These are phyloP conservation scores for Microbotryomycetes sp. DNA, from an alignment of 1,284 basidiomycete genomes.

Conservation along the genomic window DNA sequence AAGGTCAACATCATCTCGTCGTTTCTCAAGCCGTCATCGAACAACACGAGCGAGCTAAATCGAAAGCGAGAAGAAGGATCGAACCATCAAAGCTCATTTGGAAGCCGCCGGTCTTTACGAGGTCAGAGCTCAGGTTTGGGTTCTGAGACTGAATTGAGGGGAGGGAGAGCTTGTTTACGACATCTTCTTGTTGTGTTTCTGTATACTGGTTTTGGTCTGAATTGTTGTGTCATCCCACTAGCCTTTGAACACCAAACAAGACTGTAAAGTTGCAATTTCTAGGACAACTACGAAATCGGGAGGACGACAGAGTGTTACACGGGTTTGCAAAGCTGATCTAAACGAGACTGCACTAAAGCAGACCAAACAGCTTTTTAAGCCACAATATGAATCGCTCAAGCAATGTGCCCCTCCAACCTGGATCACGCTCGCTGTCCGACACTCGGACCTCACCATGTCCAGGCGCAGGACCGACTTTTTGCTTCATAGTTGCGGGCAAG, in stretches of 20 bases:
- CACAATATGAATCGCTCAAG: conserved; percentile 19
- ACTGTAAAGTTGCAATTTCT: not conserved
- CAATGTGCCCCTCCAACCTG: conserved; percentile 17
- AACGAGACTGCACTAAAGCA: not conserved
- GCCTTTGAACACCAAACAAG: not conserved
- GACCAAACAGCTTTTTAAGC: conserved; percentile 12
- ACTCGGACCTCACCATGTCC: conserved; percentile 18
- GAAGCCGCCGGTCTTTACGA: conserved; percentile 60
- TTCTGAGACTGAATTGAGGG: not conserved
- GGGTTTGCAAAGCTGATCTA: not conserved
- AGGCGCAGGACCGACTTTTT: not conserved
- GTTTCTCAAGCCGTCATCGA: conserved; percentile 86
- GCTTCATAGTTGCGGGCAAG: not conserved
- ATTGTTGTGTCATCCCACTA: not conserved
- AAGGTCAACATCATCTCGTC: conserved; percentile 88
- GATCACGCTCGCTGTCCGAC: not conserved
- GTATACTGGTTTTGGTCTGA: not conserved
- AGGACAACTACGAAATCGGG: too few relatives aligned
- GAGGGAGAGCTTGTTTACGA: too few relatives aligned
- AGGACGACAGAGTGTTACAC: not conserved
- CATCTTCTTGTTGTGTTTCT: not conserved
- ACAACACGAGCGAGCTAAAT: conserved; percentile 74
- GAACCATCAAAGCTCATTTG: conserved; percentile 73
- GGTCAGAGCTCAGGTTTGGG: conserved; percentile 33
- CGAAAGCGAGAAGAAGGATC: conserved; percentile 73